phyloP scores from a whole-genome alignment of 1,139 yeast genomes.

The Geotrichum bryndzae region DNA sequence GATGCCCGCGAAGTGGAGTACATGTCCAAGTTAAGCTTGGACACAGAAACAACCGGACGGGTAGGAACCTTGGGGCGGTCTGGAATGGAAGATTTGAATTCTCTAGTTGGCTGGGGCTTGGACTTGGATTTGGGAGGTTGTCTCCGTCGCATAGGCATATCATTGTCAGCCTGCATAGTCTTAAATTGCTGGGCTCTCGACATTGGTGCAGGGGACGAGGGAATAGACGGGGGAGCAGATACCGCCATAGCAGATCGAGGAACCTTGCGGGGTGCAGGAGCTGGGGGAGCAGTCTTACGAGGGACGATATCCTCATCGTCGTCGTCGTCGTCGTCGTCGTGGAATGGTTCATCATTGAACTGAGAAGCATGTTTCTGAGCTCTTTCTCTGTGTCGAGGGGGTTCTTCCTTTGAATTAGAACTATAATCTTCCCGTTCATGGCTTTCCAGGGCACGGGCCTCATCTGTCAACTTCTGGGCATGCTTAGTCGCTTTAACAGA shows the following conservation, averaged over 20 bases:
- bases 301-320: slow-evolving; percentile 2
- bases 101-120: slow-evolving; percentile 2
- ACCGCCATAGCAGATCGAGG: background rate
- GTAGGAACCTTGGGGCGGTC: slow-evolving; percentile 21
- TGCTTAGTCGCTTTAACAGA: background rate
- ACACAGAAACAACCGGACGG: slow-evolving; percentile 28
- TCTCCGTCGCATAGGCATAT: slow-evolving; percentile 26
- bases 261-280: slow-evolving; percentile 8
- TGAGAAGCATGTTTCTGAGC: background rate
- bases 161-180: slow-evolving; percentile 22
- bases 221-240: background rate
- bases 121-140: slow-evolving; percentile 12
- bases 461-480: slow-evolving; percentile 12
- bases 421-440: slow-evolving; percentile 3
- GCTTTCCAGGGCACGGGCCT: slow-evolving; percentile 17
- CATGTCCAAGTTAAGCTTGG: slow-evolving; percentile 41
- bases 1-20: slow-evolving; percentile 52
- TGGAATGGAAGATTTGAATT: slow-evolving; percentile 16
- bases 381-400: background rate
- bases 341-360: slow-evolving; percentile 12
- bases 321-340: slow-evolving; percentile 12
- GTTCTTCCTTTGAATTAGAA: background rate
- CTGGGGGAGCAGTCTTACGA: background rate
- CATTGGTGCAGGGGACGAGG: background rate
- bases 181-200: slow-evolving; percentile 20